Evolutionary conservation across 2,329 filamentous ascomycete genomes (phyloP), one percentile per base, ranked within the genome.

Genomic region (Pseudogymnoascus sp.): DNA sequence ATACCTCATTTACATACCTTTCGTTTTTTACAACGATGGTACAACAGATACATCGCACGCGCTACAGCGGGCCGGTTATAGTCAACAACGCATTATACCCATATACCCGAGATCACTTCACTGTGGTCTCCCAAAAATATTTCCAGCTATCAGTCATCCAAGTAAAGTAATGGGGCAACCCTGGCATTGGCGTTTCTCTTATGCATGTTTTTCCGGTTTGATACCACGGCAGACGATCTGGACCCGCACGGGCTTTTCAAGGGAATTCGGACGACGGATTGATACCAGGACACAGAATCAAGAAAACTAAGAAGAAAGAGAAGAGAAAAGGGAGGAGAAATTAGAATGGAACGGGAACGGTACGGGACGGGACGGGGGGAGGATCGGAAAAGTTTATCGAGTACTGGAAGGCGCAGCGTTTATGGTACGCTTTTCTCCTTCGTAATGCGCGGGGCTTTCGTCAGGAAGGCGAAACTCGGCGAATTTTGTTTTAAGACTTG

Each of bases 231-330:
- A 55, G 35, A 55, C 28, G 49, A 55, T 55, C 49, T 55, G 35
- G 49, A 55, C 49, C 35, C 49, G 49, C 49, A 55, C 49, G 49
- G 49, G 49, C 49, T 55, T 55, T 55, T 55, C 49, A 55, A 33
- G 49, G 49, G 49, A 55, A 55, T 55, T 55, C 49, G 49, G 49
- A 55, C 49, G 49, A 55, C 49, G 49, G 49, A 55, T 55, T 55
- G 49, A 55, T 55, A 55, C 49, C 28, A 55, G 49, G 49, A 55
- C 49, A 55, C 49, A 55, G 11, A 55, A 33, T 35, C n/a, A 33
- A 33, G 28, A 55, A 55, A 55, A 33, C 28, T 12, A 55, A 33
- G 28, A 55, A 33, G n/a, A 55, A 33, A 33, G 23, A 28, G 28
- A 33, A 55, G 16, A 33, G 49, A 35, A 52, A 31, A 31, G n/a